Percentiles rank a stretch among this genome's conserved stretches.
Conservation (phyloP, 768 basidiomycete genomes). For the Mrakia frigida region DNA sequence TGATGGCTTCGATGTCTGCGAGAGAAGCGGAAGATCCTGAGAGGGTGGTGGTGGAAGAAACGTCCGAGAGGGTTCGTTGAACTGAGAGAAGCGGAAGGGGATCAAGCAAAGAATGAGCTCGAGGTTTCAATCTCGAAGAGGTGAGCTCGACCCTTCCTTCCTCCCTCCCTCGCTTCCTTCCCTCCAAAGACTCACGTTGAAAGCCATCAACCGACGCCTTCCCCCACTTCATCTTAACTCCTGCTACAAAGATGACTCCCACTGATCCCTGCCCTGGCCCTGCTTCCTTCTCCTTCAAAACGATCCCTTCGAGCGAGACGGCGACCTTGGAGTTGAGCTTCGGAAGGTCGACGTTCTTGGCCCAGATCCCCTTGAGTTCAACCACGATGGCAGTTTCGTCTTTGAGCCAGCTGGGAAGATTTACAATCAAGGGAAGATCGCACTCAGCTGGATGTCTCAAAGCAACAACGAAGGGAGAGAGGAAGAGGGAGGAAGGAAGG, state of each 20-base stretch:
- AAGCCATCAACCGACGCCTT: not conserved
- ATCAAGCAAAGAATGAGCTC: not conserved
- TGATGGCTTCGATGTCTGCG: not conserved
- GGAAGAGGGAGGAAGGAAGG: not conserved
- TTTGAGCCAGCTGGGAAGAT: not conserved
- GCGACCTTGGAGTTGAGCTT: not conserved
- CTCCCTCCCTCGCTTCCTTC: not conserved
- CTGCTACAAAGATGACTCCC: not conserved
- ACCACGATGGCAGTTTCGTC: not conserved
- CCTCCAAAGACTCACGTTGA: not conserved
- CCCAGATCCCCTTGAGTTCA: not conserved
- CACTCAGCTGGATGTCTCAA: no score
- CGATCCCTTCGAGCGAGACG: not conserved
- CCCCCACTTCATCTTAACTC: not conserved
- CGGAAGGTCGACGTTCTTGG: not conserved
- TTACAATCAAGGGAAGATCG: no score
- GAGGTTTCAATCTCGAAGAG: not conserved
- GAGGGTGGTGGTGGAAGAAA: not conserved
- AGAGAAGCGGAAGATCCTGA: conserved; percentile 7
- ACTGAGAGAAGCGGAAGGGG: not conserved
- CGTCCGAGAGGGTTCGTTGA: not conserved
- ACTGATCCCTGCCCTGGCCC: not conserved
- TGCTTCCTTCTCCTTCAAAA: not conserved
- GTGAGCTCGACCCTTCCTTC: not conserved
- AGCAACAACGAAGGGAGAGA: not conserved